These are phyloP conservation scores for Fomitopsis palustris DNA, from an alignment of 1,284 basidiomycete genomes.

Conservation along the genomic window DNA sequence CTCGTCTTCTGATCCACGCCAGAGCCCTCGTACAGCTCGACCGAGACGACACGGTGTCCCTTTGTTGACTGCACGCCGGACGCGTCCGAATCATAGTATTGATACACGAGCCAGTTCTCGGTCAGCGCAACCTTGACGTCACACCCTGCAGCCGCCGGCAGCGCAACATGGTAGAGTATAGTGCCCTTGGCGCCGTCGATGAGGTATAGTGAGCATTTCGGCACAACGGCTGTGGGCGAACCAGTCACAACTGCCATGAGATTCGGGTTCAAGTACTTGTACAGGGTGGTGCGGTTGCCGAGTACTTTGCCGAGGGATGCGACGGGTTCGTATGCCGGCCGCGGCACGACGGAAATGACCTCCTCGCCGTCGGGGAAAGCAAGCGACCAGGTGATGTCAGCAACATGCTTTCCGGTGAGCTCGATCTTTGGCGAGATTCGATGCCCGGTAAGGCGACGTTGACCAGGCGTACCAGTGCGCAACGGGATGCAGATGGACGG, in stretches of 20 bases:
- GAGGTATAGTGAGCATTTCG: conserved; percentile 66
- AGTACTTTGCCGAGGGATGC: conserved; percentile 83
- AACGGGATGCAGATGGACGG: conserved; percentile 53
- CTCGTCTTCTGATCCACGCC: conserved; percentile 60
- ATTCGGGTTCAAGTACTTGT: conserved; percentile 93
- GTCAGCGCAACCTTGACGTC: conserved; percentile 68
- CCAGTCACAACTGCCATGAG: conserved; percentile 66
- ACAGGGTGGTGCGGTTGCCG: conserved; percentile 84
- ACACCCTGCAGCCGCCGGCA: conserved; percentile 51
- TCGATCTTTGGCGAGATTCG: conserved; percentile 41
- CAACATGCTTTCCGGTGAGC: conserved; percentile 45
- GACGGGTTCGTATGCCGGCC: conserved; percentile 44
- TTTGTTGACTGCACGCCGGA: conserved; percentile 50
- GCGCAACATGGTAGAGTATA: conserved; percentile 60
- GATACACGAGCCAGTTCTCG: conserved; percentile 94
- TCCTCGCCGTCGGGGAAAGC: conserved; percentile 53
- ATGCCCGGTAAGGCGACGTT: conserved; percentile 53
- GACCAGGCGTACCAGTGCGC: conserved; percentile 38
- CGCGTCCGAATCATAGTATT: conserved; percentile 67
- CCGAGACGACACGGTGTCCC: conserved; percentile 70
- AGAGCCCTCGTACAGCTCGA: conserved; percentile 84
- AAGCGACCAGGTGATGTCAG: conserved; percentile 64
- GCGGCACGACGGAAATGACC: conserved; percentile 47
- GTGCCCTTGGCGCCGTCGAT: conserved; percentile 80
- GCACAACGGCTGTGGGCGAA: conserved; percentile 23